Conservation (phyloP, 371 early-diverging fungal genomes). For the Zopfochytrium polystomum region DNA sequence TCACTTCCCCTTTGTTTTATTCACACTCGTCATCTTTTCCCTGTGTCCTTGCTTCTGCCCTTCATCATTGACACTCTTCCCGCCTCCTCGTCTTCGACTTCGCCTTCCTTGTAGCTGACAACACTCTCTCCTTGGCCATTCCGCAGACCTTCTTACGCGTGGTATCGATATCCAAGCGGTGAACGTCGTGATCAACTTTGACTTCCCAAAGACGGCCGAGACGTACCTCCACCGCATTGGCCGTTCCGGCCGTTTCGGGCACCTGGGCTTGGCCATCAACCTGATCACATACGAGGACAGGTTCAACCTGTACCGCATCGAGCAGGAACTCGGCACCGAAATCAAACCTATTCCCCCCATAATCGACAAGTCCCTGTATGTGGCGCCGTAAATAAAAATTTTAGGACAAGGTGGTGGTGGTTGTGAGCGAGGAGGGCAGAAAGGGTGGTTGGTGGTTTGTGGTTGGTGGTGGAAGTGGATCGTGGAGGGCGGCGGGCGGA, state of each 20-base stretch:
- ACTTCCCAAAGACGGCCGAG: slow-evolving; percentile 98
- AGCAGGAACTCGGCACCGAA: slow-evolving; percentile 95
- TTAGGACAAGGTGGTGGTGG: too few relatives aligned
- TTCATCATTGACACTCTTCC: too few relatives aligned
- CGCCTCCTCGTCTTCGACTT: too few relatives aligned
- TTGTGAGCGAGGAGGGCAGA: too few relatives aligned
- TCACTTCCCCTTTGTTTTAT: too few relatives aligned
- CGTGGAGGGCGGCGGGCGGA: too few relatives aligned
- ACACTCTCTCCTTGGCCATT: neutral
- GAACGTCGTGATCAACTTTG: slow-evolving; percentile 99
- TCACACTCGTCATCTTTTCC: too few relatives aligned
- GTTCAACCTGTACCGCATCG: slow-evolving; percentile 92
- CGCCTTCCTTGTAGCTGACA: too few relatives aligned
- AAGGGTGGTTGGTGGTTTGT: too few relatives aligned
- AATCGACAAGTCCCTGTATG: slow-evolving; percentile 67
- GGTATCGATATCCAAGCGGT: slow-evolving; percentile 99
- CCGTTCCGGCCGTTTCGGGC: slow-evolving; percentile 93
- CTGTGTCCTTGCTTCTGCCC: too few relatives aligned
- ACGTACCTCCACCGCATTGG: slow-evolving; percentile 99
- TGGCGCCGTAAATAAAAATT: slow-evolving; percentile 16
- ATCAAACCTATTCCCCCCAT: slow-evolving; percentile 93
- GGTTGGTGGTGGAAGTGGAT: too few relatives aligned
- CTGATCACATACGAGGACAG: slow-evolving; percentile 95
- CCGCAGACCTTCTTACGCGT: slow-evolving; percentile 88
- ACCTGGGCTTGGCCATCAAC: slow-evolving; percentile 95